Evolutionary conservation across 2,329 filamentous ascomycete species (phyloP).

Genomic region (Apiospora hydei): DNA sequence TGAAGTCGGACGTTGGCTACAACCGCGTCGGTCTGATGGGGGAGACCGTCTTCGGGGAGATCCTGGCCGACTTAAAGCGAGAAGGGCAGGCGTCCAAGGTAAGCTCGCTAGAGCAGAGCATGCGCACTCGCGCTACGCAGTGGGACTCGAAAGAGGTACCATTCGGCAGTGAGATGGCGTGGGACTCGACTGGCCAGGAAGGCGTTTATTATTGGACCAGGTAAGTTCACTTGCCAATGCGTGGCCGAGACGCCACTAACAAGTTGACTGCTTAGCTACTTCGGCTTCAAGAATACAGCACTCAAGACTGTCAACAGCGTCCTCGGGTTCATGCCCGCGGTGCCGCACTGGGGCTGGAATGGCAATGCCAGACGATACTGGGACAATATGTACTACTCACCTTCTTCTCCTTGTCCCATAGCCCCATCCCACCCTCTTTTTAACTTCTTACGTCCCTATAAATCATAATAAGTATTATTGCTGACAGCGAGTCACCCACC

Average conservation of each 20-base stretch:
- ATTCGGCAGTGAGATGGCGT: constrained; percentile 67
- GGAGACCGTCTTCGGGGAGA: constrained; percentile 62
- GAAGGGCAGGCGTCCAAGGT: constrained; percentile 53
- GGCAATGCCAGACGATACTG: constrained; percentile 66
- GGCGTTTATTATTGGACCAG: constrained; percentile 67
- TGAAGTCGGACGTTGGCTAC: constrained; percentile 51
- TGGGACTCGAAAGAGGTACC: constrained; percentile 62
- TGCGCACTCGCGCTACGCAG: constrained; percentile 55
- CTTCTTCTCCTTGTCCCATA: neutral
- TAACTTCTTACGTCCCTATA: constrained; percentile 25
- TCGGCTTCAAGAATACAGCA: constrained; percentile 53
- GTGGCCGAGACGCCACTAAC: neutral
- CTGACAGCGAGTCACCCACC: neutral
- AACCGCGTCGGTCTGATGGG: constrained; percentile 62
- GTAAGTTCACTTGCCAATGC: constrained; percentile 36
- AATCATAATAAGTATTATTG: constrained; percentile 5
- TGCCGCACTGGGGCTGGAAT: constrained; percentile 69
- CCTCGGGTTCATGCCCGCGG: constrained; percentile 62
- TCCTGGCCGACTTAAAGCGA: constrained; percentile 57
- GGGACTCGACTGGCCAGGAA: constrained; percentile 69
- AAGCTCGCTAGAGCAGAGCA: constrained; percentile 49
- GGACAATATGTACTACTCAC: constrained; percentile 56
- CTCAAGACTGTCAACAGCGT: constrained; percentile 61
- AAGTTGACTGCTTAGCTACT: constrained; percentile 46
- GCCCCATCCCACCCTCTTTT: neutral